Conservation (phyloP, 495 filamentous ascomycete species). For the Talaromyces thailandensis region DNA sequence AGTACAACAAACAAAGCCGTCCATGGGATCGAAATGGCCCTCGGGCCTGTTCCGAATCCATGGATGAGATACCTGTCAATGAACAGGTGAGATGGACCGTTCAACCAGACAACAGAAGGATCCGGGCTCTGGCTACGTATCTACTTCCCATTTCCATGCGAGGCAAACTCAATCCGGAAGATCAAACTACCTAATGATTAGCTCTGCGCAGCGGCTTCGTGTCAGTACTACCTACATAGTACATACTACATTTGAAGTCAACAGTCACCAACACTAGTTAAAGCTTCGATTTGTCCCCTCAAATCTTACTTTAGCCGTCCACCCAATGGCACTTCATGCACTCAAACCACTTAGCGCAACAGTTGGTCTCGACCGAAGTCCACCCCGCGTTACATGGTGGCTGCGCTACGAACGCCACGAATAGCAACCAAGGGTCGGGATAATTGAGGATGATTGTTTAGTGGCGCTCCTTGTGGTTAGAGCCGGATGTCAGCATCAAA, state of each 20-base stretch:
- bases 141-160: not conserved
- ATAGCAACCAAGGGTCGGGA: conserved; percentile 1
- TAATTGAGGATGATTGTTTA: not conserved
- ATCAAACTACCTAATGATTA: not conserved
- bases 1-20: not conserved
- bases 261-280: not conserved
- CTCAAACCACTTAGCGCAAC: not conserved
- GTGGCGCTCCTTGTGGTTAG: not conserved
- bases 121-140: not conserved
- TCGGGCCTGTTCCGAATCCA: not conserved
- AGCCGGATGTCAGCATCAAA: not conserved
- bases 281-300: not conserved
- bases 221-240: not conserved
- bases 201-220: not conserved
- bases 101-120: not conserved
- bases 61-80: not conserved
- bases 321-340: too few relatives aligned
- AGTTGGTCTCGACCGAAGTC: not conserved
- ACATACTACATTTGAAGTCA: not conserved
- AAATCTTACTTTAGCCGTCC: not conserved
- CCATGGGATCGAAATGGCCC: not conserved
- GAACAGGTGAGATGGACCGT: not conserved
- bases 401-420: conserved; percentile 2
- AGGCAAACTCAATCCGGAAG: not conserved
- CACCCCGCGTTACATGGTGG: conserved; percentile 3